phyloP scores from a whole-genome alignment of 2,329 filamentous ascomycete species.

The Neopestalotiopsis clavispora region DNA sequence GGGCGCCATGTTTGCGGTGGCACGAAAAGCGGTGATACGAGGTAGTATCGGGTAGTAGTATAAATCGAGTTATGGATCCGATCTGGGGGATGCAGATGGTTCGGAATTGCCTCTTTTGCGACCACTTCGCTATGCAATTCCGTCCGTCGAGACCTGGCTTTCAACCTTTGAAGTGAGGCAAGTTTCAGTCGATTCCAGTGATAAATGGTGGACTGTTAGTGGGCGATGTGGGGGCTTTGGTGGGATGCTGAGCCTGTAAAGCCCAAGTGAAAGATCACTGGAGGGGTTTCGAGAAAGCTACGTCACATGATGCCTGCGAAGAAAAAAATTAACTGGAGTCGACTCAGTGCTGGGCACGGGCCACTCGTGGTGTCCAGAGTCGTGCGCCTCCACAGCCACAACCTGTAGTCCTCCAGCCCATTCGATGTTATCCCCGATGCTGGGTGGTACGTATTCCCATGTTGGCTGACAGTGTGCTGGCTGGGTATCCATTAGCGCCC shows the following conservation, averaged over 20 bases:
- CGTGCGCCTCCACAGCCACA: not conserved
- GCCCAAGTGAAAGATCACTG: constrained; percentile 1
- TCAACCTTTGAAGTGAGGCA: constrained; percentile 23
- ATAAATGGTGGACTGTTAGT: constrained; percentile 28
- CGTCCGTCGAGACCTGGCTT: not conserved
- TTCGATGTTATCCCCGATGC: not conserved
- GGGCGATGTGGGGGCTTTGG: constrained; percentile 27
- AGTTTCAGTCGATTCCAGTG: constrained; percentile 12
- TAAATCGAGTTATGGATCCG: not conserved
- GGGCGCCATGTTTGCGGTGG: constrained; percentile 69
- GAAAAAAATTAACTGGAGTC: not conserved
- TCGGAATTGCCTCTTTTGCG: constrained; percentile 1
- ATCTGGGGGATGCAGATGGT: not conserved
- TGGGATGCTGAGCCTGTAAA: not conserved
- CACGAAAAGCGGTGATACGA: not conserved
- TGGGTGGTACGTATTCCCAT: constrained; percentile 2
- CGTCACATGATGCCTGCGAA: constrained; percentile 26
- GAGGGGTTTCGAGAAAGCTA: constrained; percentile 20
- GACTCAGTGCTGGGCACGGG: not conserved
- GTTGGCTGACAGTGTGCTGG: too few relatives aligned
- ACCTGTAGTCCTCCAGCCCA: not conserved
- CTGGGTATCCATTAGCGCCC: not conserved
- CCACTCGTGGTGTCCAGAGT: not conserved
- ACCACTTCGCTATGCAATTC: not conserved
- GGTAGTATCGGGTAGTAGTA: not conserved